These are phyloP conservation scores for Claviceps sp. DNA, from an alignment of 2,329 filamentous ascomycete species.

Conservation along the genomic window DNA sequence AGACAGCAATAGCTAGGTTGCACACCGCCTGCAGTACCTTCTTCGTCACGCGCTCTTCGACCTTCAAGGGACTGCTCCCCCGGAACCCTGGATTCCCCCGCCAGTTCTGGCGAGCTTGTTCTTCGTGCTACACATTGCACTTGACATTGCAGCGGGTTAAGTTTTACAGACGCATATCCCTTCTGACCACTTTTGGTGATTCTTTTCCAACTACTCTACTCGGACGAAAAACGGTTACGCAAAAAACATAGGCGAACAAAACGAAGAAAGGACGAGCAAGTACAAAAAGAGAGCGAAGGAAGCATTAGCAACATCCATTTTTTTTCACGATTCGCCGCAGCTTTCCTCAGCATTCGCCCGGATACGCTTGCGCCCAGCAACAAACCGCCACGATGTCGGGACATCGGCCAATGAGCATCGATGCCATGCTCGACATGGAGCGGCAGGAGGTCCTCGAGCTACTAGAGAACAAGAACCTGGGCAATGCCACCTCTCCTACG, in stretches of 20 bases:
- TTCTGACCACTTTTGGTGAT: not conserved
- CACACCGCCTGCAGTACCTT: not conserved
- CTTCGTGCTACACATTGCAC: too few relatives aligned
- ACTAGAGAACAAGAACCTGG: slow-evolving; percentile 38
- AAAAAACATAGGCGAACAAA: too few relatives aligned
- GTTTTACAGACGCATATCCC: not conserved
- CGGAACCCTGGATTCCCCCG: not conserved
- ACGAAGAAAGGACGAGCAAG: too few relatives aligned
- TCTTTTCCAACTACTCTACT: not conserved
- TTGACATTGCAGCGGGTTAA: not conserved
- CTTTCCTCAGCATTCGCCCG: not conserved
- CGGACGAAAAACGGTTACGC: too few relatives aligned
- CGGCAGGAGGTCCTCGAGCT: slow-evolving; percentile 58
- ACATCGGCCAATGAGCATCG: slow-evolving; percentile 53
- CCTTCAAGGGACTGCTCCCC: not conserved
- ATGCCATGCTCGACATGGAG: slow-evolving; percentile 66
- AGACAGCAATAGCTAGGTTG: too few relatives aligned
- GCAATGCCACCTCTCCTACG: slow-evolving; percentile 17
- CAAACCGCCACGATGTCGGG: slow-evolving; percentile 18
- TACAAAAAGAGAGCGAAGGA: too few relatives aligned
- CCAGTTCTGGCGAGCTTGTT: not conserved
- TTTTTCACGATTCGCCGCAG: not conserved
- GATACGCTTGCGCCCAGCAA: too few relatives aligned
- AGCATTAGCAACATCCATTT: too few relatives aligned
- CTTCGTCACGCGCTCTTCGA: not conserved